These are phyloP conservation scores for Seiridium cupressi DNA, from an alignment of 2,329 filamentous ascomycete species.

Conservation along the genomic window DNA sequence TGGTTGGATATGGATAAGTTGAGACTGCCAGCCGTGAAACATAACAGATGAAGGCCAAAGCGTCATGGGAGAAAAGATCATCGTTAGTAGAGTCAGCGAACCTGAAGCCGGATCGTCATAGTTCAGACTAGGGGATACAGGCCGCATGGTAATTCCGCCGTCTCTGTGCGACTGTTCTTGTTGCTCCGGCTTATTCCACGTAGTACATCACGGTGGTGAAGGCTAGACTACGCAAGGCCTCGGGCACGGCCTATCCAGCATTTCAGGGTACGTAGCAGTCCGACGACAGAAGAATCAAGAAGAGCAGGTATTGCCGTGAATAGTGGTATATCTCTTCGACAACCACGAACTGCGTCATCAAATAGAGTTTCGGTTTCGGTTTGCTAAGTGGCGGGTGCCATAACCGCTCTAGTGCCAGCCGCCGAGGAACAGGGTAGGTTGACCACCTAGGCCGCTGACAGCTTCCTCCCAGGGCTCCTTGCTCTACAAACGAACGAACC, in stretches of 20 bases:
- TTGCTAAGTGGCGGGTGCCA: conserved; percentile 5
- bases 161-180: neutral
- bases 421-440: neutral
- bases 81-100: neutral
- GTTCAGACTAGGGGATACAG: neutral
- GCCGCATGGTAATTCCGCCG: neutral
- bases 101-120: neutral
- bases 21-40: neutral
- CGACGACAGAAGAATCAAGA: neutral
- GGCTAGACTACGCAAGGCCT: too few relatives aligned
- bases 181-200: neutral
- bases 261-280: too few relatives aligned
- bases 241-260: too few relatives aligned
- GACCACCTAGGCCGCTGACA: conserved; percentile 1
- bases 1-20: neutral
- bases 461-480: neutral
- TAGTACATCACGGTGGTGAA: too few relatives aligned
- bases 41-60: conserved; percentile 1
- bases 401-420: conserved; percentile 1
- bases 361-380: conserved; percentile 1
- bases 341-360: neutral
- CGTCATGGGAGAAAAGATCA: neutral
- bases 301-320: neutral
- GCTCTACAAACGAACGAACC: neutral
- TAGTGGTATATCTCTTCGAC: neutral